Percentiles rank a stretch among this genome's conserved stretches.
Conservation (phyloP, 1,139 yeast species). For the Kodamaea sp. region DNA sequence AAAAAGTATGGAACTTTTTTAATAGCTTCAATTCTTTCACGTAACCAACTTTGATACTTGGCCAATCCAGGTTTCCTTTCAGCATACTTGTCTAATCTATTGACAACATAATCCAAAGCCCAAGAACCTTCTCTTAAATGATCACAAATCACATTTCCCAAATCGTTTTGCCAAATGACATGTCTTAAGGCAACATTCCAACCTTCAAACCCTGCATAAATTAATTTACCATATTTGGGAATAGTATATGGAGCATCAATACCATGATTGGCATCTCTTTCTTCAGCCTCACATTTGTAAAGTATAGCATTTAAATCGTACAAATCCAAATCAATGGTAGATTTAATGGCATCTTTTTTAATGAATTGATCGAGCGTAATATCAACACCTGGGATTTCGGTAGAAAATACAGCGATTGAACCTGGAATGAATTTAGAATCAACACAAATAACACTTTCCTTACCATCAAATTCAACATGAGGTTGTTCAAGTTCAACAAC, state of each 20-base stretch:
- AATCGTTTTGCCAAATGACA: constrained; percentile 65
- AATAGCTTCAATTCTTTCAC: constrained; percentile 60
- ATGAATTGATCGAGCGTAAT: constrained; percentile 57
- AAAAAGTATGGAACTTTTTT: constrained; percentile 70
- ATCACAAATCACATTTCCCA: constrained; percentile 79
- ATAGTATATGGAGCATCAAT: constrained; percentile 66
- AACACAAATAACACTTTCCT: constrained; percentile 50
- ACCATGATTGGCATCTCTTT: constrained; percentile 75
- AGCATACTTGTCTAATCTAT: constrained; percentile 57
- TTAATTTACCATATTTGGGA: constrained; percentile 69
- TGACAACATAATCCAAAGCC: constrained; percentile 78
- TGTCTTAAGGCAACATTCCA: constrained; percentile 72
- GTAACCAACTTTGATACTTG: constrained; percentile 66
- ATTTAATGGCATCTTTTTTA: constrained; percentile 70
- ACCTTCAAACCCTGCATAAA: constrained; percentile 91
- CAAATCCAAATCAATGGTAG: constrained; percentile 57
- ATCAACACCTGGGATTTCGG: constrained; percentile 59
- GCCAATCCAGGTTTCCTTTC: constrained; percentile 42
- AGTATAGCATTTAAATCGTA: constrained; percentile 72
- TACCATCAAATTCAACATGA: constrained; percentile 37
- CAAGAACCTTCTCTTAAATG: constrained; percentile 82
- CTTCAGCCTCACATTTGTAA: constrained; percentile 83
- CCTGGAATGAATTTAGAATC: constrained; percentile 73
- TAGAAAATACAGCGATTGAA: constrained; percentile 78
- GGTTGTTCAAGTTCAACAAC: constrained; percentile 54